Evolutionary conservation across 495 filamentous ascomycete genomes (phyloP).

Genomic region (Podospora didyma): DNA sequence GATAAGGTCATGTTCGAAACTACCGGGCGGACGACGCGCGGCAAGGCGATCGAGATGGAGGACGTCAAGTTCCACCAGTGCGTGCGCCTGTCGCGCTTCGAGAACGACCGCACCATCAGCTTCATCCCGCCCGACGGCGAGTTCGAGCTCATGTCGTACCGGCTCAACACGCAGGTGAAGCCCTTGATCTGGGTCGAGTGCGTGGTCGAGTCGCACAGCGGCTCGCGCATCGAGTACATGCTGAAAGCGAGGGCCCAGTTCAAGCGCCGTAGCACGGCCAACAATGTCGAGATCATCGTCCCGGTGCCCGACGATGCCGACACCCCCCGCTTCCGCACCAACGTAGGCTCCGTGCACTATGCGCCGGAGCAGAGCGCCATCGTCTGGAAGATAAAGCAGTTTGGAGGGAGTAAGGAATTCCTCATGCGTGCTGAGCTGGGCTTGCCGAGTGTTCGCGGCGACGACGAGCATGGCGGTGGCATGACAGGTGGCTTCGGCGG

Average conservation of each 20-base stretch:
- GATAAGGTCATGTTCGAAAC: slow-evolving; percentile 99
- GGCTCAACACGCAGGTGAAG: slow-evolving; percentile 97
- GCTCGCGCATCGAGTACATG: slow-evolving; percentile 96
- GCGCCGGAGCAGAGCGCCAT: slow-evolving; percentile 96
- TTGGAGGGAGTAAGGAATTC: slow-evolving; percentile 97
- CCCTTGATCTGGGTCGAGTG: slow-evolving; percentile 99
- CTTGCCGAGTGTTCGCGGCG: slow-evolving; percentile 88
- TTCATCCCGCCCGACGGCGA: slow-evolving; percentile 98
- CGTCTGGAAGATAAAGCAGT: slow-evolving; percentile 99
- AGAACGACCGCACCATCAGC: slow-evolving; percentile 98
- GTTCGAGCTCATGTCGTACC: slow-evolving; percentile 99
- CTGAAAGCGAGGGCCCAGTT: slow-evolving; percentile 98
- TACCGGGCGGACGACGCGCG: slow-evolving; percentile 87
- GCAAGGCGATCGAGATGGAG: slow-evolving; percentile 99
- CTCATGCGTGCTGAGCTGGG: slow-evolving; percentile 99
- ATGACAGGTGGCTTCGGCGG: slow-evolving; percentile 96
- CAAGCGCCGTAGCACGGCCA: slow-evolving; percentile 94
- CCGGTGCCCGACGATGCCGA: slow-evolving; percentile 98
- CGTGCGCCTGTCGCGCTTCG: slow-evolving; percentile 90
- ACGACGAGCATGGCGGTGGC: slow-evolving; percentile 91
- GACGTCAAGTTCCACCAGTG: slow-evolving; percentile 99
- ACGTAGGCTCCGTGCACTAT: slow-evolving; percentile 97
- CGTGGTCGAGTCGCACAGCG: slow-evolving; percentile 90
- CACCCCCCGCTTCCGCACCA: slow-evolving; percentile 92
- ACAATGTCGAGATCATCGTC: slow-evolving; percentile 97